Conservation (phyloP, 805 yeast genomes). For the Lachancea dasiensis region DNA sequence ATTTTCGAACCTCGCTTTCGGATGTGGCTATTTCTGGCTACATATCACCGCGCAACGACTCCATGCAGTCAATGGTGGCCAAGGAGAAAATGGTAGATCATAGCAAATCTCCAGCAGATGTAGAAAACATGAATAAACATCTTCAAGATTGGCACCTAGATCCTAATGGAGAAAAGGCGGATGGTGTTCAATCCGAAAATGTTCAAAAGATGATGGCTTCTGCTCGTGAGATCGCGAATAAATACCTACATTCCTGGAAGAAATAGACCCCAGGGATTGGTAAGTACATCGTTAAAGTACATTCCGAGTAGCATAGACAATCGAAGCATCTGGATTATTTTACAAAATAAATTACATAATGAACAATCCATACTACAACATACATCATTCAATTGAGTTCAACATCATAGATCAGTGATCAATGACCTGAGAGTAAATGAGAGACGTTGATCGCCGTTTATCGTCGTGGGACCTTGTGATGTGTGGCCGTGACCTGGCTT, state of each 20-base stretch:
- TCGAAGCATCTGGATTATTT: no score
- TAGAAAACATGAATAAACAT: conserved; percentile 10
- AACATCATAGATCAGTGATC: no score
- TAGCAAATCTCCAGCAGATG: conserved; percentile 4
- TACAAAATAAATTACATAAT: no score
- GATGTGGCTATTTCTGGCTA: conserved; percentile 46
- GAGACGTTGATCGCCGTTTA: no score
- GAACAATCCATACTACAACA: no score
- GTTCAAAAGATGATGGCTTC: conserved; percentile 22
- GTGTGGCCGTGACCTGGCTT: no score
- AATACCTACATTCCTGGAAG: conserved; percentile 24
- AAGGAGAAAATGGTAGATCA: conserved; percentile 15
- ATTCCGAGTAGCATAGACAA: no score
- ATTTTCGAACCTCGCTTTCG: conserved; percentile 42
- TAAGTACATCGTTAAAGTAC: no score
- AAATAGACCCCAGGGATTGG: conserved; percentile 11
- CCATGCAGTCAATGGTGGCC: conserved; percentile 22
- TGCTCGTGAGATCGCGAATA: conserved; percentile 21
- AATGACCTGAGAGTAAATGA: no score
- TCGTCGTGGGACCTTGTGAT: no score
- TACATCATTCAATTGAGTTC: no score
- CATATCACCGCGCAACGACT: conserved; percentile 28
- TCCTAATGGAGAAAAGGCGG: conserved; percentile 1
- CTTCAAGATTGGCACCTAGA: conserved; percentile 10
- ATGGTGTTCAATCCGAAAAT: conserved; percentile 13